These are phyloP conservation scores for Boletus patriciae DNA, from an alignment of 768 basidiomycete genomes.

Conservation along the genomic window DNA sequence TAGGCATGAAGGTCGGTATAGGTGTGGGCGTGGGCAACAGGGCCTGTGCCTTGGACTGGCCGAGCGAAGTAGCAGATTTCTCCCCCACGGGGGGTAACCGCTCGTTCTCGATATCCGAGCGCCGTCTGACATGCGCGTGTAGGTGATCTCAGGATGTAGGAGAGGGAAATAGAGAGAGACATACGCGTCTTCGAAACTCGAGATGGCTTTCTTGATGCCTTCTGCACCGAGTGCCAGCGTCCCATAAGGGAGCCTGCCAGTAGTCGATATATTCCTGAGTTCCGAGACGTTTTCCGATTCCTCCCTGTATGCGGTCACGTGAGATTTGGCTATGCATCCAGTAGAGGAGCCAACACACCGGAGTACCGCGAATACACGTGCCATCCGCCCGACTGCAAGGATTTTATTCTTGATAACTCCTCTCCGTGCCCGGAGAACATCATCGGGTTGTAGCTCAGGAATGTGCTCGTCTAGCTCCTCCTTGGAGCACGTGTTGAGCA, in stretches of 20 bases:
- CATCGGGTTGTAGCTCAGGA: slow-evolving; percentile 28
- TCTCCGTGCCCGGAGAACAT: slow-evolving; percentile 41
- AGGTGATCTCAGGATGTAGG: not conserved
- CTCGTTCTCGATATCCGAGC: slow-evolving; percentile 31
- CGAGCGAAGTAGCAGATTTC: not conserved
- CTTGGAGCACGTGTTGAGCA: slow-evolving; percentile 92
- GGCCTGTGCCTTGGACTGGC: slow-evolving; percentile 9
- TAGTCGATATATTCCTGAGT: slow-evolving; percentile 61
- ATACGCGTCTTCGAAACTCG: slow-evolving; percentile 66
- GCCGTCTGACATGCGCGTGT: slow-evolving; percentile 12
- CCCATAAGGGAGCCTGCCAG: slow-evolving; percentile 50
- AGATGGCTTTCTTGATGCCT: slow-evolving; percentile 71
- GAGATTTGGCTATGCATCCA: not conserved
- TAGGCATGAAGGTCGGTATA: not conserved
- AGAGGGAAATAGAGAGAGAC: slow-evolving; percentile 23
- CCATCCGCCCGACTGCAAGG: slow-evolving; percentile 66
- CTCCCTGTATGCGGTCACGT: slow-evolving; percentile 33
- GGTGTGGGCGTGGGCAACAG: not conserved
- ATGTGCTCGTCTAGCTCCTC: slow-evolving; percentile 78
- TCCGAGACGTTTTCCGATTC: slow-evolving; percentile 75
- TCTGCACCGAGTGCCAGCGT: slow-evolving; percentile 63
- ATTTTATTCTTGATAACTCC: slow-evolving; percentile 74
- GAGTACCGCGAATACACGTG: slow-evolving; percentile 63
- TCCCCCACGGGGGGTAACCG: slow-evolving; percentile 27
- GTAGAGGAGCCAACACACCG: slow-evolving; percentile 41